A percentile compares a stretch with the other conserved stretches of the same genome.
phyloP scores from a whole-genome alignment of 768 basidiomycete genomes.

The Boletus insuetus region DNA sequence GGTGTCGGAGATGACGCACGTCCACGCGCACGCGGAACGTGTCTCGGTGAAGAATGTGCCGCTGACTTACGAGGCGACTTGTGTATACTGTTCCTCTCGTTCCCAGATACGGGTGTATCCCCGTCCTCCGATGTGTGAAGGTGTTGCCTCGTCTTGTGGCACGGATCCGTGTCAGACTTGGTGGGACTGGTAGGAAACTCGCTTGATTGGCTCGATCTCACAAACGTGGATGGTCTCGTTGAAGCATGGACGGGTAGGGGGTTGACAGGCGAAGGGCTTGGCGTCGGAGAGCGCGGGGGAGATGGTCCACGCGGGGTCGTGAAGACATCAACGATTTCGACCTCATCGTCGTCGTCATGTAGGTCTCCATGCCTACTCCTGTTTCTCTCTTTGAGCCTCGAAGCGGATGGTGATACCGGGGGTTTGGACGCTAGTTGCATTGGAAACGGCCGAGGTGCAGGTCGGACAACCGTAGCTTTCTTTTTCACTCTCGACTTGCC shows the following conservation, averaged over 20 bases:
- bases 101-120: conserved; percentile 1
- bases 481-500: not conserved
- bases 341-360: not conserved
- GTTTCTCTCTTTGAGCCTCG: not conserved
- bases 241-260: not conserved
- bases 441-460: conserved; percentile 26
- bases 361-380: not conserved
- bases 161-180: not conserved
- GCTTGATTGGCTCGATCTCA: not conserved
- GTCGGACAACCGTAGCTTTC: not conserved
- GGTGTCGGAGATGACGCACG: conserved; percentile 16
- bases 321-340: conserved; percentile 21
- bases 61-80: conserved; percentile 28
- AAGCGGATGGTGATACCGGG: not conserved
- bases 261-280: conserved; percentile 14
- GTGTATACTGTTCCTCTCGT: conserved; percentile 3
- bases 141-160: not conserved
- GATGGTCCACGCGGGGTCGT: conserved; percentile 18
- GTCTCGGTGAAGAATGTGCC: conserved; percentile 25
- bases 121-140: not conserved
- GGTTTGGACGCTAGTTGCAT: conserved; percentile 15
- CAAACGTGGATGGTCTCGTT: not conserved
- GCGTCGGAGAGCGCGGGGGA: conserved; percentile 22
- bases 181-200: conserved; percentile 17
- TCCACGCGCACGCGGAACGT: not conserved